phyloP scores from a whole-genome alignment of 1,284 basidiomycete species.

The Fistulina hepatica region DNA sequence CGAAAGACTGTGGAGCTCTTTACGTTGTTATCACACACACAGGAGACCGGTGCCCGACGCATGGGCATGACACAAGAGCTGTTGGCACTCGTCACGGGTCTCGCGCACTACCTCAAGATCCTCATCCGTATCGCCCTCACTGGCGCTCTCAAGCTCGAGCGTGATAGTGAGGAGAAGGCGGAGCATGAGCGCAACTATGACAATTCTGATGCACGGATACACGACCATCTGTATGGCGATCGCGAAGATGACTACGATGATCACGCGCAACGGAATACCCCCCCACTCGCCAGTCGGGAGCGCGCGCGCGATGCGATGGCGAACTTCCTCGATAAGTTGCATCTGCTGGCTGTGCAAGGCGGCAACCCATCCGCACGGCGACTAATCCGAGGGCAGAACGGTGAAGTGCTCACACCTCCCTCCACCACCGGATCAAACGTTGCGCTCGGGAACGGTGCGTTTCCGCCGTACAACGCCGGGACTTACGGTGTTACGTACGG shows the following conservation, averaged over 20 bases:
- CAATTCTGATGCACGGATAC: too few species aligned
- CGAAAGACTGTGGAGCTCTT: slow-evolving; percentile 99
- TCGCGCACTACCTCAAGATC: slow-evolving; percentile 99
- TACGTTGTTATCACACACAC: slow-evolving; percentile 92
- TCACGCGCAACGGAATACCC: too few species aligned
- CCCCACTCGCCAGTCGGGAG: too few species aligned
- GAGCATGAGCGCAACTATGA: slow-evolving; percentile 26
- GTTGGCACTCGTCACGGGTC: slow-evolving; percentile 93
- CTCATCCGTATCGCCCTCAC: slow-evolving; percentile 97
- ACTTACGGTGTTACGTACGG: slow-evolving; percentile 80
- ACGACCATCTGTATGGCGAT: too few species aligned
- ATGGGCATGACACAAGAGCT: slow-evolving; percentile 98
- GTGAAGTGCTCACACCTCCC: slow-evolving; percentile 37
- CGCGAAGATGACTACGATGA: too few species aligned
- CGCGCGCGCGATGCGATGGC: slow-evolving; percentile 75
- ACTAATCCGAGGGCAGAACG: slow-evolving; percentile 56
- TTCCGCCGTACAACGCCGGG: slow-evolving; percentile 55
- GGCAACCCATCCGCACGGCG: slow-evolving; percentile 70
- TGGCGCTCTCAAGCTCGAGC: slow-evolving; percentile 89
- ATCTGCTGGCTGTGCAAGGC: slow-evolving; percentile 81
- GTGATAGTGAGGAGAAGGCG: slow-evolving; percentile 70
- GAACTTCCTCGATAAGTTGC: slow-evolving; percentile 86
- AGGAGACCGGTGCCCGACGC: slow-evolving; percentile 79
- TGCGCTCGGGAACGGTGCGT: too few species aligned
- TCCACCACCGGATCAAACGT: slow-evolving; percentile 29